Conservation (phyloP, 202 grass and related monocot species). For the Alloteropsis angusta region DNA sequence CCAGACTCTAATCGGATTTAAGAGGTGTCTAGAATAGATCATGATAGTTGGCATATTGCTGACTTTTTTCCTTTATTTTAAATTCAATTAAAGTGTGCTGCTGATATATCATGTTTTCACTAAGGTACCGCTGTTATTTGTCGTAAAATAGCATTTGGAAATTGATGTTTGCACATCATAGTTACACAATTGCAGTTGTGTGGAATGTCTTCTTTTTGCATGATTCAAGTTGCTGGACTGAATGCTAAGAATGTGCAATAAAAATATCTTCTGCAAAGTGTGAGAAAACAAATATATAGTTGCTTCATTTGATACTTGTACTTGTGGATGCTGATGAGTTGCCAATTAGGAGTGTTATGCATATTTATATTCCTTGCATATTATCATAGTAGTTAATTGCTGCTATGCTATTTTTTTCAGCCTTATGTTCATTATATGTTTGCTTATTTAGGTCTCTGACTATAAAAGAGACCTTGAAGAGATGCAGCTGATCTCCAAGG, state of each 20-base stretch:
- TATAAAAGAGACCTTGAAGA: conserved; percentile 99
- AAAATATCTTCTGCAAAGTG: background rate
- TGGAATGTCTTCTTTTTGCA: background rate
- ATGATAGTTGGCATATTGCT: background rate
- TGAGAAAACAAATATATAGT: background rate
- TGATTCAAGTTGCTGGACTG: background rate
- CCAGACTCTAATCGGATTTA: background rate
- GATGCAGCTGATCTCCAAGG: conserved; percentile 95
- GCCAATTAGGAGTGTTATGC: background rate
- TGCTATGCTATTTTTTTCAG: background rate
- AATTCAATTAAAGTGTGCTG: background rate
- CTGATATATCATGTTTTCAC: conserved; percentile 5
- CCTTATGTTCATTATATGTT: conserved; percentile 35
- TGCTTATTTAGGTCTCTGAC: conserved; percentile 73
- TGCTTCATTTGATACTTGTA: conserved; percentile 10
- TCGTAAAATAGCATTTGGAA: background rate
- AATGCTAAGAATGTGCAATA: background rate
- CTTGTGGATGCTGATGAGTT: background rate
- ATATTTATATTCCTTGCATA: background rate
- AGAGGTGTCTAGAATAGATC: background rate
- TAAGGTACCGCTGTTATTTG: background rate
- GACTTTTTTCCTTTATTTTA: background rate
- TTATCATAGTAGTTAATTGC: background rate
- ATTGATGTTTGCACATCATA: background rate
- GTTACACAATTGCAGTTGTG: background rate